These are phyloP conservation scores for Papilionanthe hybrid DNA, from an alignment of 116 monocot species.

Conservation along the genomic window DNA sequence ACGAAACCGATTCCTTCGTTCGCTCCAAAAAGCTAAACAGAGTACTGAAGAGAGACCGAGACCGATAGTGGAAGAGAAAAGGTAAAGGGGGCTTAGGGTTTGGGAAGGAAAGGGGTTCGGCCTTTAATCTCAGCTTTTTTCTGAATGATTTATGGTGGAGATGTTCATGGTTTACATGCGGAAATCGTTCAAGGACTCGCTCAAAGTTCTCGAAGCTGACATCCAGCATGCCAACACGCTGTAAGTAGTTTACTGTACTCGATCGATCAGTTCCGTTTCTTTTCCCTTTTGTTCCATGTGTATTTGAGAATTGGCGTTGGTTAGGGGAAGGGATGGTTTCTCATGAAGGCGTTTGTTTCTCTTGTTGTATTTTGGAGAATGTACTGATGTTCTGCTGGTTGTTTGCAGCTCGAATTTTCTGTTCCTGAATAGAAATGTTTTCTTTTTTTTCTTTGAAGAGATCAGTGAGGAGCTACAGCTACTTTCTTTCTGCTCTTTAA, in stretches of 20 bases:
- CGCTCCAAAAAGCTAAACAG: no score
- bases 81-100: constrained; percentile 6
- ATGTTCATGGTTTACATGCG: constrained; percentile 52
- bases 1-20: neutral
- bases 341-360: neutral
- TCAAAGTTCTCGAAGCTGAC: constrained; percentile 90
- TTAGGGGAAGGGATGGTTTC: neutral
- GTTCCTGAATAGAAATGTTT: neutral
- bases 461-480: no score
- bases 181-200: constrained; percentile 93
- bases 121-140: neutral
- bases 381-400: neutral
- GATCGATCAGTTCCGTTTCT: neutral
- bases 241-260: constrained; percentile 21
- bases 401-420: neutral
- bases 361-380: neutral
- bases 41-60: neutral
- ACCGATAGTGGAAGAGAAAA: neutral
- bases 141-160: constrained; percentile 27
- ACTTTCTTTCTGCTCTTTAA: neutral
- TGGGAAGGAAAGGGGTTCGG: neutral
- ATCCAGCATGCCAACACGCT: constrained; percentile 95
- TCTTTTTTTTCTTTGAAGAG: neutral
- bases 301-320: neutral
- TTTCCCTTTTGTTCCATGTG: neutral